Base-by-base conservation (phyloP, 371 early-diverging fungal genomes). In the Apophysomyces variabilis region DNA sequence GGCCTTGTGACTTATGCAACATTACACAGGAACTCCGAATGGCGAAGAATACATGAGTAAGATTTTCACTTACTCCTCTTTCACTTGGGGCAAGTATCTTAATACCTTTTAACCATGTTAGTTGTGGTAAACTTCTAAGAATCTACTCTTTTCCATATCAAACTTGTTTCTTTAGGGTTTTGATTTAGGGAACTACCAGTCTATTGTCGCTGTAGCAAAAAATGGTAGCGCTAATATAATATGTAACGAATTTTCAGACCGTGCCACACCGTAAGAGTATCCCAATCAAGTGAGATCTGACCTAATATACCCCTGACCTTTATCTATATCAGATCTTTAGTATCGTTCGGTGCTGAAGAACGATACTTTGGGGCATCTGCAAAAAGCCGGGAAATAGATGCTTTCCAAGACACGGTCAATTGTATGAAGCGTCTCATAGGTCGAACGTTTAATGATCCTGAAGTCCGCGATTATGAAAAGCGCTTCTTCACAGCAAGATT, bases 161-260 rank as follows among this genome's bases (percentile, higher is more conserved):
- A 18, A 50, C n/a, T 8, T 13, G 16, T 21, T 8, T 5, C 35
- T 7, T 21, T 60, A 74, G 75, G 97, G 97, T 75, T 91, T 97
- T 82, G 98, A 97, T 85, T 88, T 97, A 78, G 98, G 98, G 66
- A 96, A 90, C 82, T 80, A 94, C 70, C 91, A 95, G 76, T 90
- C 95, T 69, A 89, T 94, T 65, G 92, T 97, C 66, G 97, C 98
- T 62, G 95, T 96, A 45, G 98, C 96, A 47, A 84, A 96, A 73
- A 96, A 96, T 85, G 90, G 96, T 71, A 96, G 96, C 71, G 95
- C 96, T 73, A 97, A 97, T 78, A 93, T 97, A 62, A 90, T 97
- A 71, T 85, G 87, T 75, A 96, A 96, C 83, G 96, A 96, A 76
- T 94, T 94, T 38, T 95, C 95, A 38, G 95, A 96, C 87, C 85